Evolutionary conservation across 371 early-diverging fungal genomes (phyloP), one percentile per base, ranked within the genome.

Genomic region (Circinella umbellata): DNA sequence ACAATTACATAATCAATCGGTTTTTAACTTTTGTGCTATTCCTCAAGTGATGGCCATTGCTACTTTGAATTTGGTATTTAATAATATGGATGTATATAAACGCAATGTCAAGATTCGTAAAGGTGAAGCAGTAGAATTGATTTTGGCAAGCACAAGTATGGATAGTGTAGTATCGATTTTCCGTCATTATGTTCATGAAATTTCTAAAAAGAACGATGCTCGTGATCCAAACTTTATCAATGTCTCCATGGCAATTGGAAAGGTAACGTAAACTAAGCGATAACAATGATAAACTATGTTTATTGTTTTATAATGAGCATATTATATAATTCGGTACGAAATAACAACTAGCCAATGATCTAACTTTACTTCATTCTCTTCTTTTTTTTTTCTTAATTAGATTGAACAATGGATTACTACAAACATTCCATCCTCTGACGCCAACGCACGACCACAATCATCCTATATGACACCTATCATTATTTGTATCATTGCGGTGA

Each of bases 1-100:
- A 62, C 71, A 82, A 66, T 83, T 99, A 66, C 75, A 80, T 64
- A 92, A 97, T 72, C 92, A 86, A 37, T 86, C 93, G 0, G 90
- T 95, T 18, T 95, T 98, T 78, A 92, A 89, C 72, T 98, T 98
- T 77, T 94, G 95, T 77, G 99, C 99, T 34, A 99, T 99, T 68
- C 99, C 99, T 27, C 98, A 98, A 85, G 93, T 95, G 35, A 98
- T 98, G 99, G 99, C 99, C 18, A 93, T 98, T 69, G 92, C 99
- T n/a, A 94, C 98, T 1, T 79, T 98, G 34, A 86, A 91, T 39
- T 73, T 93, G 63, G 91, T 96, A 49, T 96, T 93, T 75, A 94
- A 95, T 84, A 96, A 96, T 79, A 80, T 89, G 67, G 83, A 83
- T 35, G 83, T 97, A 27, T 95, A 92, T 72, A 84, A 88, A 3